phyloP scores from a whole-genome alignment of 768 basidiomycete genomes.

The Asterophora lycoperdoides region DNA sequence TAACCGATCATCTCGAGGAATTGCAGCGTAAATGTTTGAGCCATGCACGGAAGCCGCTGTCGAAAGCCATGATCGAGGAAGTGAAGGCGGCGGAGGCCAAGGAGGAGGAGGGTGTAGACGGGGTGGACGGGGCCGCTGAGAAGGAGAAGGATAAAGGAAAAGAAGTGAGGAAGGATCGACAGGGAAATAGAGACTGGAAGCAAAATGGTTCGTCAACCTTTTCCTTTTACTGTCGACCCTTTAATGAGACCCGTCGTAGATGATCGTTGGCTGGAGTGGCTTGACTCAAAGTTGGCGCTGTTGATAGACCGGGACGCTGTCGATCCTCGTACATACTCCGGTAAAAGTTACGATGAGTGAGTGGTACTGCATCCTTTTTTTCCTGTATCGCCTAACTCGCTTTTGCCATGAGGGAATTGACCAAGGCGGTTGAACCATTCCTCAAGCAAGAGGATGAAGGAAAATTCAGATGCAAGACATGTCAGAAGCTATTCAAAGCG shows the following conservation, averaged over 20 bases:
- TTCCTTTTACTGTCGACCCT: background rate
- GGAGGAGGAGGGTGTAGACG: slow-evolving; percentile 33
- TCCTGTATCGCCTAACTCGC: background rate
- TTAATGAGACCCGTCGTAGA: slow-evolving; percentile 40
- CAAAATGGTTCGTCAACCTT: slow-evolving; percentile 54
- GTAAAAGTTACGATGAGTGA: slow-evolving; percentile 87
- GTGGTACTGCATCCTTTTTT: slow-evolving; percentile 14
- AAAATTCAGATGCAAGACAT: slow-evolving; percentile 95
- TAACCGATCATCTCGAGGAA: slow-evolving; percentile 92
- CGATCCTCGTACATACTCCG: slow-evolving; percentile 85
- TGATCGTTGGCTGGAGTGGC: slow-evolving; percentile 84
- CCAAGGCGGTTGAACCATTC: slow-evolving; percentile 69
- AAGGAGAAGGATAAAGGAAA: slow-evolving; percentile 35
- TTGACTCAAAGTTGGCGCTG: slow-evolving; percentile 82
- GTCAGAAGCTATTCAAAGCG: slow-evolving; percentile 97
- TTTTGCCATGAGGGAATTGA: slow-evolving; percentile 58
- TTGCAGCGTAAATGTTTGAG: slow-evolving; percentile 91
- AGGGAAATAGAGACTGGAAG: slow-evolving; percentile 42
- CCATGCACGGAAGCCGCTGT: slow-evolving; percentile 79
- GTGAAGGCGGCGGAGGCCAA: slow-evolving; percentile 50
- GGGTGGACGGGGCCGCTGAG: slow-evolving; percentile 29
- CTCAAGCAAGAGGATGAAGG: slow-evolving; percentile 96
- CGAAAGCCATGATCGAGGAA: slow-evolving; percentile 59
- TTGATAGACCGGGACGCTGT: slow-evolving; percentile 74
- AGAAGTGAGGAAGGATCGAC: slow-evolving; percentile 22